Evolutionary conservation across 106 monocot genomes (phyloP).

Genomic region (Dendrobium officinale): DNA sequence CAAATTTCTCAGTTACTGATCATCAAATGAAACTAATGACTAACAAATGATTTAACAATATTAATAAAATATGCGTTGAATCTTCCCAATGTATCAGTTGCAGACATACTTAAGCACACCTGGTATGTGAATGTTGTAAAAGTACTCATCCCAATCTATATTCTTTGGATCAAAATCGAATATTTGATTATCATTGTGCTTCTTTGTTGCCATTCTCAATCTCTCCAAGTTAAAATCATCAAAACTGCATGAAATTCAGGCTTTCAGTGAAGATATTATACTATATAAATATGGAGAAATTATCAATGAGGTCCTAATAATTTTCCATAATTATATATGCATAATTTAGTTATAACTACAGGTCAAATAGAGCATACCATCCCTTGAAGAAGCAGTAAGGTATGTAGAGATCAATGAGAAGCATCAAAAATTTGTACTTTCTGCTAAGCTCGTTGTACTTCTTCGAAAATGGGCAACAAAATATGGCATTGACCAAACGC

Average conservation of each 20-base stretch:
- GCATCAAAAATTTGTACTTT: conserved; percentile 47
- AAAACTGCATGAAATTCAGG: conserved; percentile 26
- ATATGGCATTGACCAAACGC: conserved; percentile 27
- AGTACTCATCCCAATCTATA: conserved; percentile 51
- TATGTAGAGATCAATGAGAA: conserved; percentile 46
- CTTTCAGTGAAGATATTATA: not conserved
- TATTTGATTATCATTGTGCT: not conserved
- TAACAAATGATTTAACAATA: not conserved
- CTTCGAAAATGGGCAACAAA: conserved; percentile 19
- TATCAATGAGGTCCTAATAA: too few species aligned
- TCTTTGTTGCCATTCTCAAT: conserved; percentile 8
- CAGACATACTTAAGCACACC: conserved; percentile 36
- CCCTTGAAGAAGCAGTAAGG: conserved; percentile 68
- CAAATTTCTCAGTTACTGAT: too few species aligned
- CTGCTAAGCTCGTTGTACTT: conserved; percentile 24
- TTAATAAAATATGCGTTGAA: not conserved
- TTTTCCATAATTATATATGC: not conserved
- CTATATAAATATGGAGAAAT: too few species aligned
- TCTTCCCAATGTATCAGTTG: conserved; percentile 14
- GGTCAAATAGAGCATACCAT: conserved; percentile 19
- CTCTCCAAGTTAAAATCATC: conserved; percentile 41
- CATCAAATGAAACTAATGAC: not conserved
- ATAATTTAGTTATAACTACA: not conserved
- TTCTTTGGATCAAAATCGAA: conserved; percentile 40
- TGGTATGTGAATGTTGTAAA: conserved; percentile 40